These are phyloP conservation scores for Microsporum ferrugineum DNA, from an alignment of 2,329 filamentous ascomycete genomes.

Conservation along the genomic window DNA sequence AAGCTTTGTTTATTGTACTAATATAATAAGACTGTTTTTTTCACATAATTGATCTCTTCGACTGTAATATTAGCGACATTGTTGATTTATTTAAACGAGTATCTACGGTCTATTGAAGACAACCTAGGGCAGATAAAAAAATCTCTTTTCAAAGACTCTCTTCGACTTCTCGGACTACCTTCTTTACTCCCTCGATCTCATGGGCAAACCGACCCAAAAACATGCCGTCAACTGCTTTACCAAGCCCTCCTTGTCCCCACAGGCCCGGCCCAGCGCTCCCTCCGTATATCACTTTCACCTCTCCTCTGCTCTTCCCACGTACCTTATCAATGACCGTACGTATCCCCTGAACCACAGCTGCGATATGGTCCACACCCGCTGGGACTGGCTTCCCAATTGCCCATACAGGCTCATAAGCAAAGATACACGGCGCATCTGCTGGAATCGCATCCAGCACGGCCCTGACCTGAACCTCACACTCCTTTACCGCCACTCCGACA, in stretches of 20 bases:
- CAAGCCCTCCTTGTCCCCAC: slow-evolving; percentile 40
- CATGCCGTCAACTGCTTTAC: slow-evolving; percentile 20
- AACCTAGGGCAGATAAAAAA: neutral
- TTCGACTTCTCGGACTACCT: slow-evolving; percentile 61
- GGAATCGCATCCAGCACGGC: slow-evolving; percentile 52
- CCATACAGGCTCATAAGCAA: slow-evolving; percentile 85
- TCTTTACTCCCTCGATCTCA: slow-evolving; percentile 57
- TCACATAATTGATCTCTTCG: too few relatives aligned
- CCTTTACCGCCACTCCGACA: slow-evolving; percentile 49
- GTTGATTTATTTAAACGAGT: too few relatives aligned
- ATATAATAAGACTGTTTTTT: too few relatives aligned
- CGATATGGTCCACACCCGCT: slow-evolving; percentile 60
- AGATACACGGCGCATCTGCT: slow-evolving; percentile 54
- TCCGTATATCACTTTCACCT: slow-evolving; percentile 64
- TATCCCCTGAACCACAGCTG: slow-evolving; percentile 56
- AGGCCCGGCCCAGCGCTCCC: slow-evolving; percentile 72
- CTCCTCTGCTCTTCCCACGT: slow-evolving; percentile 40
- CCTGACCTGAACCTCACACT: slow-evolving; percentile 56
- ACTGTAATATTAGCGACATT: too few relatives aligned
- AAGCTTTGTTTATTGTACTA: too few relatives aligned
- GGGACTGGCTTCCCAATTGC: slow-evolving; percentile 67
- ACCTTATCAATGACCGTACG: slow-evolving; percentile 36
- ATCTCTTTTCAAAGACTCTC: slow-evolving; percentile 10
- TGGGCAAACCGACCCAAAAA: slow-evolving; percentile 65
- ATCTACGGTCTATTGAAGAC: too few relatives aligned